These are phyloP conservation scores for Diatrype stigma DNA, from an alignment of 2,329 filamentous ascomycete genomes.

Conservation along the genomic window DNA sequence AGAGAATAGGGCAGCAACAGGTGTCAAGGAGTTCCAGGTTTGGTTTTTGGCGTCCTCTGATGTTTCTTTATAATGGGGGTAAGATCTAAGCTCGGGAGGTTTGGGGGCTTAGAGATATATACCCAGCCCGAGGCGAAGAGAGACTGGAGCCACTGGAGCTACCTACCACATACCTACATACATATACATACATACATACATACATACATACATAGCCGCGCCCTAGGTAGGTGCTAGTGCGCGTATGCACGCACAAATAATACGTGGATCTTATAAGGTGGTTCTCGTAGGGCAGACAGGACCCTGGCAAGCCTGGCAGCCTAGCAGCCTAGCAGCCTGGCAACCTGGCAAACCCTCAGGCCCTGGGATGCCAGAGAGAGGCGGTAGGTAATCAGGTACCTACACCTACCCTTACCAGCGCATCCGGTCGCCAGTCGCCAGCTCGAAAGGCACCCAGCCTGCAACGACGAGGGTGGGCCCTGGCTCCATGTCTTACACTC, in stretches of 20 bases:
- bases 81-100: slow-evolving; percentile 14
- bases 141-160: too few relatives aligned
- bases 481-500: background rate
- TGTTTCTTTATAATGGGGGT: slow-evolving; percentile 11
- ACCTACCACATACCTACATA: too few relatives aligned
- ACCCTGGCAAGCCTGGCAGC: background rate
- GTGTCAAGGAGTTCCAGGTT: slow-evolving; percentile 3
- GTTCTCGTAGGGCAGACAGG: slow-evolving; percentile 3
- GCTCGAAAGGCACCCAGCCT: background rate
- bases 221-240: background rate
- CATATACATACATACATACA: slow-evolving; percentile 1
- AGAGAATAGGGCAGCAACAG: background rate
- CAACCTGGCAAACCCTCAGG: too few relatives aligned
- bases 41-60: slow-evolving; percentile 10
- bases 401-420: background rate
- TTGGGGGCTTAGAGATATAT: slow-evolving; percentile 22
- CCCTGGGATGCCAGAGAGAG: background rate
- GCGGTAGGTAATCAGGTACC: too few relatives aligned
- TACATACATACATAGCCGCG: slow-evolving; percentile 1
- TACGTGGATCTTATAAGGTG: slow-evolving; percentile 1
- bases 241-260: background rate
- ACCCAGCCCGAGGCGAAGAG: slow-evolving; percentile 1
- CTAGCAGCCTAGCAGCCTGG: background rate
- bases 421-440: too few relatives aligned
- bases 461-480: background rate